Evolutionary conservation across 495 filamentous ascomycete species (phyloP).

Genomic region (Astrocystis sublimbata): DNA sequence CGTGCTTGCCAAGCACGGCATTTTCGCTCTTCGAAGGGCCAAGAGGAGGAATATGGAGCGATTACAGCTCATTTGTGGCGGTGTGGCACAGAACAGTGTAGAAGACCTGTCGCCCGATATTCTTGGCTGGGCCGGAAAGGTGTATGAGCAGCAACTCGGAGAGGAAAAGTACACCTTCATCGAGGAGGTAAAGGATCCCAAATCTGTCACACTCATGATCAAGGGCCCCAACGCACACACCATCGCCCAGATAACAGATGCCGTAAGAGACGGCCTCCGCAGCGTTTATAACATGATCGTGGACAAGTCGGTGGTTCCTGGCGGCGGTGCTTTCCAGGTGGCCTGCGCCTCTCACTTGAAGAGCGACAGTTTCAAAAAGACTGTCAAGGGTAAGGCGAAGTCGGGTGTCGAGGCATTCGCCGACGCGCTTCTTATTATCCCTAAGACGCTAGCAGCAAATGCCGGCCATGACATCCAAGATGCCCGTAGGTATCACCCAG

Average conservation of each 20-base stretch:
- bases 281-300: constrained; percentile 99
- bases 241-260: constrained; percentile 93
- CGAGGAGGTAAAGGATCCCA: constrained; percentile 97
- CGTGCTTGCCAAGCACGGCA: constrained; percentile 95
- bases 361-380: constrained; percentile 77
- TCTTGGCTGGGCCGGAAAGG: constrained; percentile 92
- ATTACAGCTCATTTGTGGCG: constrained; percentile 90
- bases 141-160: constrained; percentile 96
- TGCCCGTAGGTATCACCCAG: constrained; percentile 59
- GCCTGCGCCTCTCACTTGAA: constrained; percentile 88
- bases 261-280: constrained; percentile 91
- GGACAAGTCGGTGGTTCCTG: constrained; percentile 90
- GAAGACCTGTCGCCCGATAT: constrained; percentile 87
- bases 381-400: constrained; percentile 95
- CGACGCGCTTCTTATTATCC: constrained; percentile 89
- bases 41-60: constrained; percentile 99
- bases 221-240: constrained; percentile 97
- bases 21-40: constrained; percentile 87
- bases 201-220: constrained; percentile 97
- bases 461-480: constrained; percentile 97
- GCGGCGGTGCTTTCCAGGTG: constrained; percentile 94
- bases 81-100: constrained; percentile 89
- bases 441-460: constrained; percentile 96
- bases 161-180: constrained; percentile 99
- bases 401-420: constrained; percentile 93